phyloP scores from a whole-genome alignment of 164 flowering plant genomes.

The Vitis amurensis region DNA sequence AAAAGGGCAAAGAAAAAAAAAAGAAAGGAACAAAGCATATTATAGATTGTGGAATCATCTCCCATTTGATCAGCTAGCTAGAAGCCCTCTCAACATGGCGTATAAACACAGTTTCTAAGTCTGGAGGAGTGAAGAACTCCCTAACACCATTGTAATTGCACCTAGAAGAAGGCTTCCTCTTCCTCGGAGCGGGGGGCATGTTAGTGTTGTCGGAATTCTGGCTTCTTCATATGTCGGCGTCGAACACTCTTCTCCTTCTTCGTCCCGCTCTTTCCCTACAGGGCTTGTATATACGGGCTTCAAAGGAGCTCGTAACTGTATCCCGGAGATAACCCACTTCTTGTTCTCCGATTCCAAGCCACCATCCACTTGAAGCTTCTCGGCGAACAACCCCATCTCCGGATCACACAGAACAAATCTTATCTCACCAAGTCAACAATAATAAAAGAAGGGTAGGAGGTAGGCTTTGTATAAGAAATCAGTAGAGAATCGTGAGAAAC shows the following conservation, averaged over 20 bases:
- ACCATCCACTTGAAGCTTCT: slow-evolving; percentile 25
- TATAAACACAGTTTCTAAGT: slow-evolving; percentile 37
- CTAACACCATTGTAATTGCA: slow-evolving; percentile 21
- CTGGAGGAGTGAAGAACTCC: slow-evolving; percentile 48
- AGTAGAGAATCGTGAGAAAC: slow-evolving; percentile 14
- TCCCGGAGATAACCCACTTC: slow-evolving; percentile 43
- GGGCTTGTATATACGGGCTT: slow-evolving; percentile 34
- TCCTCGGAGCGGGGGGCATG: slow-evolving; percentile 54
- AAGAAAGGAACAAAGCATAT: neutral
- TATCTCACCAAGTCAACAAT: neutral
- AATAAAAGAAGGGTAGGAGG: neutral
- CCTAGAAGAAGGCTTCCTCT: slow-evolving; percentile 31
- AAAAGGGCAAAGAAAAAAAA: neutral
- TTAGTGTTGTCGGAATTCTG: slow-evolving; percentile 21
- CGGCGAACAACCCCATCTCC: slow-evolving; percentile 27
- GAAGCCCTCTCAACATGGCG: slow-evolving; percentile 29
- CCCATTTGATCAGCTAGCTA: neutral
- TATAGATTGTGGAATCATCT: neutral
- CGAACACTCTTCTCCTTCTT: slow-evolving; percentile 11
- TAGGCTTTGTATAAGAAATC: neutral
- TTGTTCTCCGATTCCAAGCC: slow-evolving; percentile 24
- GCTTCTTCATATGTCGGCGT: slow-evolving; percentile 38
- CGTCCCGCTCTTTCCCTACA: slow-evolving; percentile 6
- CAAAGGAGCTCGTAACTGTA: slow-evolving; percentile 33
- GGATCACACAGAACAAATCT: neutral